A percentile compares a stretch with the other conserved stretches of the same genome.
These are phyloP conservation scores for Cronartium quercuum DNA, from an alignment of 1,284 basidiomycete genomes.

Conservation along the genomic window DNA sequence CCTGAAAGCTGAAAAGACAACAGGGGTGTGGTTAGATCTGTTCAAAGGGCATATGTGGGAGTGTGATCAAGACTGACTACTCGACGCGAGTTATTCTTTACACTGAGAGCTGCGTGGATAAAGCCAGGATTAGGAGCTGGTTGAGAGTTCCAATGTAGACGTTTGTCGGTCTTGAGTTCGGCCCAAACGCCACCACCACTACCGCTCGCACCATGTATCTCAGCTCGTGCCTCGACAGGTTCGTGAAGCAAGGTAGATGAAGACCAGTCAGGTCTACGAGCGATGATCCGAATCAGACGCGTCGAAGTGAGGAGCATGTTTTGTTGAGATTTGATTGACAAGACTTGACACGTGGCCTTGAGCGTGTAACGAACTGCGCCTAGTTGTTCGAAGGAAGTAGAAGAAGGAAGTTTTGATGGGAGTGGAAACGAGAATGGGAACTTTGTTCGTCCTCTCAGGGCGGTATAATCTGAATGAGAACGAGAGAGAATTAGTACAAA, in stretches of 20 bases:
- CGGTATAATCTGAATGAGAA: constrained; percentile 42
- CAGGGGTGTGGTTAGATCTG: too few species aligned
- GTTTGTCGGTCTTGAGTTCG: constrained; percentile 29
- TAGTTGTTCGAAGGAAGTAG: constrained; percentile 43
- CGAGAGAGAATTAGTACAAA: constrained; percentile 8
- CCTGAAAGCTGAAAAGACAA: constrained; percentile 15
- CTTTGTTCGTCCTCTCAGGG: constrained; percentile 45
- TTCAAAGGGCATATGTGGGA: too few species aligned
- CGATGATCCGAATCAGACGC: constrained; percentile 39
- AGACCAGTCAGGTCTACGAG: constrained; percentile 34
- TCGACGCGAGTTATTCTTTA: constrained; percentile 35
- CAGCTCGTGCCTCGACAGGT: constrained; percentile 42
- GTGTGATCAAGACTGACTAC: neutral
- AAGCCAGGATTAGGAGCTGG: constrained; percentile 1
- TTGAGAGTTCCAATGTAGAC: constrained; percentile 11
- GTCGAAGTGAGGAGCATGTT: constrained; percentile 38
- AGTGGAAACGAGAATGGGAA: constrained; percentile 45
- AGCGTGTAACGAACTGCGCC: constrained; percentile 44
- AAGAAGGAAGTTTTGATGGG: constrained; percentile 43
- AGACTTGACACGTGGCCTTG: constrained; percentile 42
- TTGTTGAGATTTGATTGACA: constrained; percentile 39
- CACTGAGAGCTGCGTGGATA: constrained; percentile 24
- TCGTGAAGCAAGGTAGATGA: constrained; percentile 10
- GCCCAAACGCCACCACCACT: constrained; percentile 27
- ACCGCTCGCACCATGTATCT: constrained; percentile 40